Evolutionary conservation across 306 rosid species (phyloP).

Genomic region (Cicer cuneatum): DNA sequence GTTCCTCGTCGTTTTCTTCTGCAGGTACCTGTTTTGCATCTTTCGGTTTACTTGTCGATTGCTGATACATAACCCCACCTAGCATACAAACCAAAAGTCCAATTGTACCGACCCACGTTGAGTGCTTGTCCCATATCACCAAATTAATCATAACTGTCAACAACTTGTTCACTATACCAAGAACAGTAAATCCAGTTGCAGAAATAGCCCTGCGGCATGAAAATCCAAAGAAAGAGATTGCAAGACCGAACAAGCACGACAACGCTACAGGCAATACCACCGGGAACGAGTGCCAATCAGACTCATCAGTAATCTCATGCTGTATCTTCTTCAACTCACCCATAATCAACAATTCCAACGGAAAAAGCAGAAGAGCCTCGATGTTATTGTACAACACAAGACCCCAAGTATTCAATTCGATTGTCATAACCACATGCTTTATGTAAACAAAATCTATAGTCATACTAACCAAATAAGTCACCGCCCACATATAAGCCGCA

Average conservation of each 20-base stretch:
- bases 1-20: conserved; percentile 59
- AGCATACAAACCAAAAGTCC: conserved; percentile 83
- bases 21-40: conserved; percentile 50
- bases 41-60: conserved; percentile 72
- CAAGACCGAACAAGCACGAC: conserved; percentile 75
- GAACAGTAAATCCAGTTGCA: conserved; percentile 85
- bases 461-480: conserved; percentile 82
- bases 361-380: conserved; percentile 84
- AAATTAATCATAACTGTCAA: conserved; percentile 79
- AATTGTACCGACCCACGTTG: conserved; percentile 75
- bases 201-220: conserved; percentile 87
- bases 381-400: conserved; percentile 83
- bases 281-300: conserved; percentile 70
- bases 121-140: conserved; percentile 83
- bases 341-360: conserved; percentile 77
- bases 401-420: conserved; percentile 84
- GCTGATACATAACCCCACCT: conserved; percentile 81
- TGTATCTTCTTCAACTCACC: conserved; percentile 78
- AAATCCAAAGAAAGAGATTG: conserved; percentile 88
- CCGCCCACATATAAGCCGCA: conserved; percentile 80
- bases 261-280: conserved; percentile 74
- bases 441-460: conserved; percentile 85
- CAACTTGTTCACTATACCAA: conserved; percentile 87
- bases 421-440: conserved; percentile 85
- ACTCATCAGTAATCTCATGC: conserved; percentile 71